Evolutionary conservation across 371 early-diverging fungal genomes (phyloP).

Genomic region (Dichotomocladium elegans): DNA sequence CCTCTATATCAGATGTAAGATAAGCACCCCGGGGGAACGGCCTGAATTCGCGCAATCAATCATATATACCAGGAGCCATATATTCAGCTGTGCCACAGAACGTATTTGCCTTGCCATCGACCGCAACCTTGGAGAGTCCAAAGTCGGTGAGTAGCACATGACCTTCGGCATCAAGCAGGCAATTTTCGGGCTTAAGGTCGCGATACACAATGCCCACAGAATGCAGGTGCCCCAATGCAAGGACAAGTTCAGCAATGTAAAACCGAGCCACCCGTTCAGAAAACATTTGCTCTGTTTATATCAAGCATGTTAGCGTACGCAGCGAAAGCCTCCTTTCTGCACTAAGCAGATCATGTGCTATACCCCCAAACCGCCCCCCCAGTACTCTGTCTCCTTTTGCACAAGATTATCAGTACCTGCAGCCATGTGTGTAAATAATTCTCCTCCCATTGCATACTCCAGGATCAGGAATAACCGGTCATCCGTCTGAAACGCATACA

Average conservation of each 20-base stretch:
- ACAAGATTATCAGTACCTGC: slow-evolving; percentile 46
- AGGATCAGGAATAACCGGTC: slow-evolving; percentile 88
- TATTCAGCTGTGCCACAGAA: slow-evolving; percentile 93
- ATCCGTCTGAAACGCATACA: slow-evolving; percentile 91
- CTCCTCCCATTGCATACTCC: slow-evolving; percentile 99
- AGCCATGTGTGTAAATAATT: slow-evolving; percentile 93
- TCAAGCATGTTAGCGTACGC: neutral
- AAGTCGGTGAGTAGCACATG: slow-evolving; percentile 93
- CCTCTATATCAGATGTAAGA: slow-evolving; percentile 39
- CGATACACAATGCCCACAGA: slow-evolving; percentile 83
- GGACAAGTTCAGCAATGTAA: slow-evolving; percentile 83
- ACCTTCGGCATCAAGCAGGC: slow-evolving; percentile 72
- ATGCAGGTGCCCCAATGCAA: slow-evolving; percentile 89
- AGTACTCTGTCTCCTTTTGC: no score
- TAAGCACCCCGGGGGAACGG: neutral
- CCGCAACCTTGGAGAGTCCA: slow-evolving; percentile 81
- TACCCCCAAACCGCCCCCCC: no score
- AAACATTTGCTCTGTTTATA: slow-evolving; percentile 77
- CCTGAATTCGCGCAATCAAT: neutral
- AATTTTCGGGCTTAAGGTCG: slow-evolving; percentile 91
- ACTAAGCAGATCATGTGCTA: no score
- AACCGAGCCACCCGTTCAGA: slow-evolving; percentile 72
- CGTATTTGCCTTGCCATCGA: slow-evolving; percentile 65
- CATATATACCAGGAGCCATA: slow-evolving; percentile 65
- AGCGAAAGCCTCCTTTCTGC: no score